phyloP scores from a whole-genome alignment of 2,329 filamentous ascomycete genomes.

The Zalaria sp. region DNA sequence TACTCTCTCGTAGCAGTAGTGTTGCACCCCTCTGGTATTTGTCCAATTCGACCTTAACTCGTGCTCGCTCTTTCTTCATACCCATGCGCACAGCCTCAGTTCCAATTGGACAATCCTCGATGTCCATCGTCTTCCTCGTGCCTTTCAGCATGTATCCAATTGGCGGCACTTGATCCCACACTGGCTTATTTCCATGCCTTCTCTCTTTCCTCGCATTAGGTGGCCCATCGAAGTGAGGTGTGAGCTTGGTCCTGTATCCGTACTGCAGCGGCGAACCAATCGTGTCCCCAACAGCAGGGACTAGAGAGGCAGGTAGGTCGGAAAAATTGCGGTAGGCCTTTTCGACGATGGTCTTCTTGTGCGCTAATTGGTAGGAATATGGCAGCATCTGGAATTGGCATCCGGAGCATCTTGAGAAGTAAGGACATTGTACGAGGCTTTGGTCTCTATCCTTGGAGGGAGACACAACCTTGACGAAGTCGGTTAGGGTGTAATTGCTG shows the following conservation, averaged over 20 bases:
- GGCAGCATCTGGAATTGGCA: constrained; percentile 97
- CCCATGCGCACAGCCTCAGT: constrained; percentile 73
- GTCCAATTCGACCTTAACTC: constrained; percentile 54
- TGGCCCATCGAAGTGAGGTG: constrained; percentile 84
- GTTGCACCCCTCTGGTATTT: constrained; percentile 75
- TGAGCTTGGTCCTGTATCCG: constrained; percentile 91
- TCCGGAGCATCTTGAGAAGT: constrained; percentile 77
- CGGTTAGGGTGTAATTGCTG: constrained; percentile 59
- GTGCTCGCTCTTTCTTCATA: constrained; percentile 62
- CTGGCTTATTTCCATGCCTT: constrained; percentile 37
- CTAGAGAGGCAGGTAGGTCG: constrained; percentile 56
- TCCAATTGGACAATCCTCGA: constrained; percentile 93
- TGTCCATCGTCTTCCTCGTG: constrained; percentile 68
- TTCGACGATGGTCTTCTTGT: constrained; percentile 77
- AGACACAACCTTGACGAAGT: constrained; percentile 64
- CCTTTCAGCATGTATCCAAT: constrained; percentile 89
- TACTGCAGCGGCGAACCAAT: constrained; percentile 85
- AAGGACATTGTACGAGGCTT: constrained; percentile 61
- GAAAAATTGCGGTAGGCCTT: constrained; percentile 91
- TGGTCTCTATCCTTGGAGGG: constrained; percentile 68
- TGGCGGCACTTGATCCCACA: constrained; percentile 53
- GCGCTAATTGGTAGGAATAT: constrained; percentile 69
- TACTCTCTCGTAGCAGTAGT: constrained; percentile 76
- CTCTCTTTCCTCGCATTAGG: constrained; percentile 36
- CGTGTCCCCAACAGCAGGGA: constrained; percentile 69